Evolutionary conservation across 352 stramenopile genomes (phyloP), one percentile per base, ranked within the genome.

Genomic region (Pythium folliculosum): DNA sequence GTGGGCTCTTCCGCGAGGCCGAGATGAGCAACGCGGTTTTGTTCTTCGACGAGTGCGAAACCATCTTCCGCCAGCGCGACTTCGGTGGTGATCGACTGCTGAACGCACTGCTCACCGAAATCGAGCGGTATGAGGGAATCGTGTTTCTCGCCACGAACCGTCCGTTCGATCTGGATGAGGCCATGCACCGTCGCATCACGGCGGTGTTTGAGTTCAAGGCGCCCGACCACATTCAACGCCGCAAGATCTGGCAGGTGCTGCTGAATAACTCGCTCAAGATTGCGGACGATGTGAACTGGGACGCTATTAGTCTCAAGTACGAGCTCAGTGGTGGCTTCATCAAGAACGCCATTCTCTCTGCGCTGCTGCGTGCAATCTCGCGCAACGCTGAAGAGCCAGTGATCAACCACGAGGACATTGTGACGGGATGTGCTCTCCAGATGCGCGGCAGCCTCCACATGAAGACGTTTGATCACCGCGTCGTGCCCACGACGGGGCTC

Each of bases 21-120:
- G 84, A 95, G 50, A 96, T 96, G 88, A 92, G 81, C 76, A 95
- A 97, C 69, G 88, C 88, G 16, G 83, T 96, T 65, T 73, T 97
- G 9, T 97, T 96, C 70, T 95, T 97, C 60, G 89, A 96, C 67
- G 89, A 96, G 76, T 96, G 88, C 64, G 89, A 96, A 72, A 90
- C 83, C 12, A 93, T 96, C 47, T 97, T 97, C 69, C 84, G 86
- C 38, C 85, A 94, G 74, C 83, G 87, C n/a, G 86, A 94, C 54
- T 69, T 82, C 38, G 86, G 87, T 65, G 88, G 84, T 32, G 87
- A 96, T 61, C 76, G 86, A 8, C 65, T 94, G 16, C 68, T 96
- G 49, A 92, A 95, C 52, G 83, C 88, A n/a, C 69, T 96, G 37
- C 71, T 95, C 25, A 94, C 86, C 30, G 89, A 96, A 72, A 96